These are phyloP conservation scores for Tulasnella sp. DNA, from an alignment of 768 basidiomycete species.

Conservation along the genomic window DNA sequence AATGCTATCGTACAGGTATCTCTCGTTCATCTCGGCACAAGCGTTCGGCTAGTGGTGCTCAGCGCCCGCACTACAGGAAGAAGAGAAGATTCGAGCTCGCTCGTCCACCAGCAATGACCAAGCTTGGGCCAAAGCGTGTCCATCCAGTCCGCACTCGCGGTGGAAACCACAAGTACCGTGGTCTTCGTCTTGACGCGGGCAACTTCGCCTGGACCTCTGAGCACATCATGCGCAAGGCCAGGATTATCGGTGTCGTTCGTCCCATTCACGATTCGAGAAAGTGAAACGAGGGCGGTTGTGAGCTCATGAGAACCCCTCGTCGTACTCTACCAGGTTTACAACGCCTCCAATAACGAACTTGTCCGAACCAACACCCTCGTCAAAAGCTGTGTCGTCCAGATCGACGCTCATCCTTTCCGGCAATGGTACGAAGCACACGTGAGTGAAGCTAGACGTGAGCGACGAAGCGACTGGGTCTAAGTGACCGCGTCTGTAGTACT, in stretches of 20 bases:
- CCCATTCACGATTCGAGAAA: not conserved
- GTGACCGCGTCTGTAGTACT: constrained; percentile 59
- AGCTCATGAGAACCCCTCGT: constrained; percentile 12
- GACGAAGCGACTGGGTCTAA: not conserved
- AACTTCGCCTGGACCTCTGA: constrained; percentile 99
- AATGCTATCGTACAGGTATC: constrained; percentile 65
- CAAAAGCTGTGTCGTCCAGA: constrained; percentile 92
- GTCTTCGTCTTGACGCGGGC: constrained; percentile 91
- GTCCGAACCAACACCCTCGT: constrained; percentile 99
- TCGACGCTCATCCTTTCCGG: constrained; percentile 98
- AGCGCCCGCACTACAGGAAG: constrained; percentile 96
- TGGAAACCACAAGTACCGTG: constrained; percentile 92
- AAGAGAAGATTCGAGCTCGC: constrained; percentile 99
- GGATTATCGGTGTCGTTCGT: constrained; percentile 92
- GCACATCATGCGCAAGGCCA: constrained; percentile 89
- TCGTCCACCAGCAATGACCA: constrained; percentile 96
- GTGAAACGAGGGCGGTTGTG: not conserved
- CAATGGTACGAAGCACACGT: constrained; percentile 99
- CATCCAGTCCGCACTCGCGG: constrained; percentile 94
- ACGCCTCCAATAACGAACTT: constrained; percentile 99
- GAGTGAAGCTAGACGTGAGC: constrained; percentile 39
- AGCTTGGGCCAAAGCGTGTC: constrained; percentile 91
- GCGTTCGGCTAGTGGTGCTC: constrained; percentile 87
- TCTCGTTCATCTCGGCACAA: constrained; percentile 97
- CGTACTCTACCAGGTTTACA: constrained; percentile 69